Evolutionary conservation across 139 green algal genomes (phyloP).

Genomic region (Coccomyxa sp.): DNA sequence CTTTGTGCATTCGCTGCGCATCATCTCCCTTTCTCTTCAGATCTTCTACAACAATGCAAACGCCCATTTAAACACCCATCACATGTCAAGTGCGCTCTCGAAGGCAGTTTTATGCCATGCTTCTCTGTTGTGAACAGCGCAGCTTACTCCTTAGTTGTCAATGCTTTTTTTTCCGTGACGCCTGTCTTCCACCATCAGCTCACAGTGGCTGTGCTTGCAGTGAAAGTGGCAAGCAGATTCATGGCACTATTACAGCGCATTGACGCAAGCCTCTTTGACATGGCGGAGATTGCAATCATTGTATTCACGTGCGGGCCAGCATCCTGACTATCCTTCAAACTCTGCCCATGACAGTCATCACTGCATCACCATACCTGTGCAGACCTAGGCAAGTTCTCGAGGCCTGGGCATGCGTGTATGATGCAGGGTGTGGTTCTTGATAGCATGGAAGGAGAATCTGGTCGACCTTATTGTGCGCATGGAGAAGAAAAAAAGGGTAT

Average conservation of each 20-base stretch:
- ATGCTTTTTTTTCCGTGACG: background rate
- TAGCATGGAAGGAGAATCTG: slow-evolving; percentile 24
- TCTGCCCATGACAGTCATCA: background rate
- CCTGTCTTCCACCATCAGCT: background rate
- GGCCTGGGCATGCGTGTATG: background rate
- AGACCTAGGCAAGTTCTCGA: background rate
- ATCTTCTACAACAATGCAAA: background rate
- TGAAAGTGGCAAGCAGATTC: background rate
- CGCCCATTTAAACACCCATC: background rate
- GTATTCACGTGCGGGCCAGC: background rate
- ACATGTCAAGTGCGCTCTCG: background rate
- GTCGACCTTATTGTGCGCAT: slow-evolving; percentile 3
- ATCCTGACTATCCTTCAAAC: too few relatives aligned
- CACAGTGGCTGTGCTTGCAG: background rate
- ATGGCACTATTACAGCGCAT: background rate
- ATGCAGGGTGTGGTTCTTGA: slow-evolving; percentile 24
- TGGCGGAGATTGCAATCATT: background rate
- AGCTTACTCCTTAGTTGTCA: background rate
- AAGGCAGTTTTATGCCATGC: background rate
- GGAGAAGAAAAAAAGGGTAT: background rate
- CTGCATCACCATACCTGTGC: background rate
- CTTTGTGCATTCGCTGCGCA: background rate
- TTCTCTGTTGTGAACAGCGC: background rate
- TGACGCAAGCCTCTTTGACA: background rate
- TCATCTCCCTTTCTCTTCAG: background rate